Evolutionary conservation across 2,329 filamentous ascomycete genomes (phyloP), one percentile per base, ranked within the genome.

Genomic region (Colletotrichum abscissum): DNA sequence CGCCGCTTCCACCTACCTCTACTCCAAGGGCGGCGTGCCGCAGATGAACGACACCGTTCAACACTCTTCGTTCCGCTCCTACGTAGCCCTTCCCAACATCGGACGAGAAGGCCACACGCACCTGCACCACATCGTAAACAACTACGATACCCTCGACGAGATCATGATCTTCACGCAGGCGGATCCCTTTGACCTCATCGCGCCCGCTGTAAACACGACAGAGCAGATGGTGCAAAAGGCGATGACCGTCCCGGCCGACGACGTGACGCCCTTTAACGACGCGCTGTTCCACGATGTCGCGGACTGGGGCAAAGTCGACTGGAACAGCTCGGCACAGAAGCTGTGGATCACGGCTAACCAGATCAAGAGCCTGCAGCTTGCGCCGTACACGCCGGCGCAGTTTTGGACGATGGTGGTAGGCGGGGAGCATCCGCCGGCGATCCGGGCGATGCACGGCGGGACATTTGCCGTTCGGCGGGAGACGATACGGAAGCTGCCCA

Each of bases 321-420:
- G 73, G 69, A 72, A 65, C 54, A 63, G 60, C 4, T 46, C 73
- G 14, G 63, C 63, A 38, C 60, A 76, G 70, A 22, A 56, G 30
- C 35, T 75, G 5, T 75, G 75, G 75, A 76, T 75, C 24, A 76
- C 66, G 33, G 52, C 67, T 30, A 66, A 56, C n/a, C 75, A 76
- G 70, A 52, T 63, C 26, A 63, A 30, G 52, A 67, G 70, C 7
- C 11, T 76, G 42, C 38, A 35, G 19, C 46, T 46, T 9, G 73
- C 66, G 35, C 63, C 57, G 59, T 76, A 67, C 28, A 75, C 70
- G 11, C 70, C 73, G 2, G 75, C 42, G 9, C 69, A 72, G 35
- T 75, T 68, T 30, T 76, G 73, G 73, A 67, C 26, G 1, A 52
- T 60, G 52, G 24, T 75, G 12, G 28, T 75, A 7, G 59, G 71